Base-by-base conservation (phyloP, 306 rosid genomes). In the Cucurbita moschata region DNA sequence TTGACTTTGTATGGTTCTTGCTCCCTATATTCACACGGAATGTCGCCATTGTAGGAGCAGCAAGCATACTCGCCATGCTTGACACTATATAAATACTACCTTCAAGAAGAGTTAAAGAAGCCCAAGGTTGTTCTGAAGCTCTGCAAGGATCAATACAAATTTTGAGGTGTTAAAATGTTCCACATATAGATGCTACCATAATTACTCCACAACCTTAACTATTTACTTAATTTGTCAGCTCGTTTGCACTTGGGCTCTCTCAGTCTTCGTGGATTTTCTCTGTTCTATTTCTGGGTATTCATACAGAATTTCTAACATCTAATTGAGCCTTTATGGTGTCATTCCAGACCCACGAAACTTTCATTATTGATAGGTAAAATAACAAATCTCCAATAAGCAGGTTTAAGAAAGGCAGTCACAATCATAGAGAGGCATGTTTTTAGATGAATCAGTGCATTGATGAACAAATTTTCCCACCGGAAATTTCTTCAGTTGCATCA, bases 11-110 rank as follows among this genome's bases (percentile, higher is more conserved):
- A 23, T 56, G 55, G 71, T 39, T 78, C 72, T 42, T 75, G 42
- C 77, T 76, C 43, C 75, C 75, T 67, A 57, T 75, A 44, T 79
- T 83, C 72, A 78, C 8, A 8, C 83, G 73, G 76, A 70, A 79
- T 83, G 82, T 76, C 63, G 84, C 77, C 64, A 74, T 56, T 73
- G 83, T 60, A 66, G 76, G 71, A 52, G 80, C 56, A 49, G 4
- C 42, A 26, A 69, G 6, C 58, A 69, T 14, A 69, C 58, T 49
- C 10, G 58, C 44, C 73, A 69, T 69, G 73, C 42, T 15, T 6
- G 15, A 49, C 39, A 49, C 0, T 47, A 14, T 26, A 49, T 14
- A 69, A 26, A 69, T 49, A 54, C 73, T 47, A 15, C 56, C 56
- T 68, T 46, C 43, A 49, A n/a, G 39, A 42, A 46, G 23, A 21